phyloP scores from a whole-genome alignment of 2,329 filamentous ascomycete species.

The Paramyrothecium sp. region DNA sequence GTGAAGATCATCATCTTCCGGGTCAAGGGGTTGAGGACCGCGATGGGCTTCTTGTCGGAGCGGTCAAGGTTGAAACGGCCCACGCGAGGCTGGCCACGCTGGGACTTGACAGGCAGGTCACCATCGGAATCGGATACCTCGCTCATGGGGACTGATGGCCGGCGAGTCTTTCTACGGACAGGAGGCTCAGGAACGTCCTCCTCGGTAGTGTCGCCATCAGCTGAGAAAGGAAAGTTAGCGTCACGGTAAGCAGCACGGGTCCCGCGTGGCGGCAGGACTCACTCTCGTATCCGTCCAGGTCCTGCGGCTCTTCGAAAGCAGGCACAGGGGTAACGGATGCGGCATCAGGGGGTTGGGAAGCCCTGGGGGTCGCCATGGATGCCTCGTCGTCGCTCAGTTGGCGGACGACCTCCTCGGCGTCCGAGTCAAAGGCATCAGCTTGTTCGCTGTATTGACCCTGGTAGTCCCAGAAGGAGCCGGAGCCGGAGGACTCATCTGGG shows the following conservation, averaged over 20 bases:
- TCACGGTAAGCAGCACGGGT: conserved; percentile 5
- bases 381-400: conserved; percentile 39
- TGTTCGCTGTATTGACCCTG: conserved; percentile 43
- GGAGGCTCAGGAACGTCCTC: conserved; percentile 54
- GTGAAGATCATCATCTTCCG: conserved; percentile 65
- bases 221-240: conserved; percentile 42
- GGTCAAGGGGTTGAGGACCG: conserved; percentile 55
- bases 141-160: conserved; percentile 31
- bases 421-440: conserved; percentile 29
- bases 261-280: conserved; percentile 34
- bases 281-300: conserved; percentile 60
- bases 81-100: conserved; percentile 52
- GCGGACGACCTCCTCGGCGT: conserved; percentile 39
- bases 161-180: conserved; percentile 46
- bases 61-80: conserved; percentile 55
- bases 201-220: conserved; percentile 62
- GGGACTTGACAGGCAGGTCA: conserved; percentile 42
- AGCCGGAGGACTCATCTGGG: conserved; percentile 55
- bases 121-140: conserved; percentile 51
- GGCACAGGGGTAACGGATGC: conserved; percentile 20
- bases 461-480: conserved; percentile 64
- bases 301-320: conserved; percentile 32
- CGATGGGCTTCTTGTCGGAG: conserved; percentile 55
- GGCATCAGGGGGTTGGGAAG: conserved; percentile 22
- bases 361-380: conserved; percentile 39